Evolutionary conservation across 2,329 filamentous ascomycete genomes (phyloP), one percentile per base, ranked within the genome.

Genomic region (Botrytis tulipae): DNA sequence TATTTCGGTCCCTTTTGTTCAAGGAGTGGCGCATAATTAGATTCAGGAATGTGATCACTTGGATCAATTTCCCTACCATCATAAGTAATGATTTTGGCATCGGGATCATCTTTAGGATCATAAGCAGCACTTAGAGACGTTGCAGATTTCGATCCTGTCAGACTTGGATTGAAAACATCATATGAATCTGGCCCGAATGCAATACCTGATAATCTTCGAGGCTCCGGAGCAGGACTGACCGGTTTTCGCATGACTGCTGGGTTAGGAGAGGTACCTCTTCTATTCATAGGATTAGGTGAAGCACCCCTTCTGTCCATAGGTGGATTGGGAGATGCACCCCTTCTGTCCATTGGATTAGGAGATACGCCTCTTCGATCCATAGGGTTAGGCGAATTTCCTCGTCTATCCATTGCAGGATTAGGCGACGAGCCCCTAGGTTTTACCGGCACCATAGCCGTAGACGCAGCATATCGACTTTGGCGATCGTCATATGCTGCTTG

Each of bases 111-210:
- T 29, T 77, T 77, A 10, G 75, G 73, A 35, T 80, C 77, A 72
- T 81, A 81, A 63, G 75, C 78, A 32, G 78, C 77, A 44, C 78
- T 79, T 14, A 80, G 44, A 61, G 78, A 78, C 44, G 74, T 73
- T 16, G 77, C 75, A 42, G 79, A 78, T n/a, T 72, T 70, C 42
- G 84, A 82, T 25, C 86, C 76, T 6, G 82, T 82, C 29, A 80
- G 62, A 44, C 70, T 78, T 5, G 92, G 91, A 75, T 95, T 95
- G 76, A 93, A 85, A 1, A 88, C 86, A 78, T 94, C 90, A 79
- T 93, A 95, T 48, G 89, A 91, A 80, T 95, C 93, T 0, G 93
- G 93, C 0, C 90, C 89, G 78, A 93, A 95, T 0, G 92, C 92
- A 6, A 92, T 82, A 25, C 86, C 87, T 2, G 91, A 92, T 8